Base-by-base conservation (phyloP, 352 stramenopile genomes). In the Proteromonas lacertae region DNA sequence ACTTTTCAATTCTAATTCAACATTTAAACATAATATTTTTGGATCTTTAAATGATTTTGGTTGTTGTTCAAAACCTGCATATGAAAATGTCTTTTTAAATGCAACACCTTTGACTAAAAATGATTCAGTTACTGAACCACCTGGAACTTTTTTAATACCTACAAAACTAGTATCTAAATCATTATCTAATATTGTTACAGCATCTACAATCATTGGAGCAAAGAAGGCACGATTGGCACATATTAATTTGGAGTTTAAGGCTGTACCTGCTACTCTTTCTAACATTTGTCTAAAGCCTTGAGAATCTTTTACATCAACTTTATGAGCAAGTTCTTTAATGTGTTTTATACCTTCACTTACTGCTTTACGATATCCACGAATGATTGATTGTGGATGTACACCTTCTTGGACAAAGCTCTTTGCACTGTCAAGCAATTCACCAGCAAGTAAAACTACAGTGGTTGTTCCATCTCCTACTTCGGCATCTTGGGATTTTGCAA, bases 81-180 rank as follows among this genome's bases (percentile, higher is more conserved):
- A 97, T 36, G 70, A 90, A 51, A 97, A 97, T 18, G 84, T 97
- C 59, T 96, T 96, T 59, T 93, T 91, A 63, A 97, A 97, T 1
- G 84, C 84, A 2, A 97, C 84, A 19, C 82, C 81, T 40, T 82
- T 62, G 9, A 97, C 81, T 4, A 95, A 59, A 54, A 93, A 92
- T 38, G 76, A 93, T 51, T 92, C 74, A 36, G 73, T 87, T 20
- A 94, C 80, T 29, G 82, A 90, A 13, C 83, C 84, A 34, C 84
- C 84, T 5, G 76, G 70, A 21, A 96, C 83, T 55, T 92, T 92
- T 60, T 96, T 96, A 31, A 96, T 66, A 19, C 76, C 81, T 42
- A 95, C 69, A 60, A 92, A 79, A 23, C 57, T 66, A 31, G 75
- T 65, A 38, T 75, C 63, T 9, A 44, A n/a, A 13, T 35, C 17